Base-by-base conservation (phyloP, 2,329 filamentous ascomycete genomes). In the Penicillium hesseltinei region DNA sequence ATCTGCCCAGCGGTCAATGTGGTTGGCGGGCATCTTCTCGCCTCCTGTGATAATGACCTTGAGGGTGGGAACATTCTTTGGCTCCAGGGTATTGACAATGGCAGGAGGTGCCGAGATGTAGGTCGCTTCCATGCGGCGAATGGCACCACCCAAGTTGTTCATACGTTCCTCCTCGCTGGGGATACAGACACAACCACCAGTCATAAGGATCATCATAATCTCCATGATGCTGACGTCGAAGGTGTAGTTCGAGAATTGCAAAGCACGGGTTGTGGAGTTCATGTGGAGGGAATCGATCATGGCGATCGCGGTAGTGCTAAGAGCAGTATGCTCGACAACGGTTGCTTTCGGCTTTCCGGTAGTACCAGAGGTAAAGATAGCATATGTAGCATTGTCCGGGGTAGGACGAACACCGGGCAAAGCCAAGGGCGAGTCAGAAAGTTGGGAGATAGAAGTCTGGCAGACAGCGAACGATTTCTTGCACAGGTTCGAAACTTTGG, bases 141-240 rank as follows among this genome's bases (percentile, higher is more conserved):
- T 81, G 0, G 77, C 78, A 2, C 77, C 79, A 1, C 76, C 71
- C 4, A 86, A 73, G 53, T 84, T 78, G 52, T 80, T 77, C 35
- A 81, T 68, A 17, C 81, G 73, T 54, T 84, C 80, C 5, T 77
- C 68, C 1, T 80, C 73, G 6, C 80, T 78, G 0, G 85, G 84
- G 0, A 87, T 75, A 57, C 84, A 87, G 6, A 88, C 76, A 53
- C 82, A 86, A 0, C 82, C 85, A 21, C 86, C 86, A 27, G 79
- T 73, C 9, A 82, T 75, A 3, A 88, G 72, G 0, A 82, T 79
- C 0, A 80, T 80, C 56, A 86, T 78, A 1, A 83, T 79, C 61
- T 86, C 84, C 1, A 79, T 66, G 25, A 86, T 70, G 42, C 79
- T 78, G 15, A 82, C 77, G 59, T 86, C 82, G 47, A 83, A 81